Evolutionary conservation across 176 grass and related monocot genomes (phyloP).

Genomic region (Oryza nivara): DNA sequence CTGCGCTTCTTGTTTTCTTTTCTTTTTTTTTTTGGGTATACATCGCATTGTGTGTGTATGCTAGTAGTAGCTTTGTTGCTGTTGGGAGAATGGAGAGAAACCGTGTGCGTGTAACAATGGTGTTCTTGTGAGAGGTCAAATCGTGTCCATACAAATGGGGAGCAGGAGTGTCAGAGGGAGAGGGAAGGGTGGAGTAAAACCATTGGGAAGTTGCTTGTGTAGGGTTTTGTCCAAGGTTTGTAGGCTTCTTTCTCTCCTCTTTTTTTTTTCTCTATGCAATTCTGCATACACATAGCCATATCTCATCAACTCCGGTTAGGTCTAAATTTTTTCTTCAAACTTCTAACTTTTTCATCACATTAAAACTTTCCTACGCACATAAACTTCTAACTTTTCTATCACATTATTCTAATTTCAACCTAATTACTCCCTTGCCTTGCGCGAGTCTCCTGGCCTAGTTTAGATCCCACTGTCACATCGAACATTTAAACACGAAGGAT

Average conservation of each 20-base stretch:
- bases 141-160: constrained; percentile 93
- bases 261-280: constrained; percentile 8
- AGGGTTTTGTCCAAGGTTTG: constrained; percentile 58
- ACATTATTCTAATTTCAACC: too few species aligned
- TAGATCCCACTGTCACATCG: too few species aligned
- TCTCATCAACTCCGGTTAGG: background rate
- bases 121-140: constrained; percentile 41
- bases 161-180: constrained; percentile 64
- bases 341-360: too few species aligned
- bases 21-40: too few species aligned
- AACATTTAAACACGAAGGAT: too few species aligned
- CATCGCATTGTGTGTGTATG: background rate
- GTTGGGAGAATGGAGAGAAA: background rate
- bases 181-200: constrained; percentile 32
- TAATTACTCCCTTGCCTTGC: background rate
- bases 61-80: too few species aligned
- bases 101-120: constrained; percentile 14
- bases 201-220: constrained; percentile 43
- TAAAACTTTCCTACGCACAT: too few species aligned
- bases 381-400: too few species aligned
- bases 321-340: too few species aligned
- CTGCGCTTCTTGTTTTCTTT: too few species aligned
- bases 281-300: background rate
- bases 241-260: constrained; percentile 20
- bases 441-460: too few species aligned